Conservation (phyloP, 495 filamentous ascomycete species). For the Xylaria acuta region DNA sequence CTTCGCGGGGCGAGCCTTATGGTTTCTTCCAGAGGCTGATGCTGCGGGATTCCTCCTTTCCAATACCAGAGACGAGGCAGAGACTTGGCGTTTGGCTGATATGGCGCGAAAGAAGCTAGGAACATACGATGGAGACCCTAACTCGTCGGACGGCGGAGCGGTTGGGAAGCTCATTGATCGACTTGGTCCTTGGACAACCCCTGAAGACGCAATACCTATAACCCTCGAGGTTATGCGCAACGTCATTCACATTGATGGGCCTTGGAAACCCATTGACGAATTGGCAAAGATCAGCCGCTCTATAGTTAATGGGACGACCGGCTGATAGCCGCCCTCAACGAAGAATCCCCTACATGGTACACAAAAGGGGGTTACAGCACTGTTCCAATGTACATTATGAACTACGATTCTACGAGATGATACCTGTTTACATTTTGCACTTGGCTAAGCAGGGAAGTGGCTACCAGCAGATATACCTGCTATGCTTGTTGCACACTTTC, state of each 20-base stretch:
- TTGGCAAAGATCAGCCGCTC: constrained; percentile 31
- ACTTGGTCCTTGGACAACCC: constrained; percentile 40
- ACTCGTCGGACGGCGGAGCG: constrained; percentile 35
- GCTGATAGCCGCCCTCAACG: not conserved
- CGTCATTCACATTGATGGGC: constrained; percentile 30
- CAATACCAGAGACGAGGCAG: constrained; percentile 34
- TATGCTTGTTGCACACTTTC: not conserved
- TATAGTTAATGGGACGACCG: constrained; percentile 29
- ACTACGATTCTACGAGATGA: constrained; percentile 38
- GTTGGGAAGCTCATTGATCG: constrained; percentile 41
- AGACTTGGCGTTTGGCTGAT: constrained; percentile 34
- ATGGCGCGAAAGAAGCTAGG: constrained; percentile 34
- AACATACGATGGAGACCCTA: constrained; percentile 31
- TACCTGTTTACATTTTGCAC: constrained; percentile 29
- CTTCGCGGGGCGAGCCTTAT: constrained; percentile 34
- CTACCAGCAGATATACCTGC: not conserved
- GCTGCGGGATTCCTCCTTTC: constrained; percentile 24
- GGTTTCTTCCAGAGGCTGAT: constrained; percentile 36
- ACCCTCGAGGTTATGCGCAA: constrained; percentile 37
- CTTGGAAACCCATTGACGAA: constrained; percentile 36
- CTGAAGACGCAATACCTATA: constrained; percentile 38
- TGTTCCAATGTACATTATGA: constrained; percentile 38
- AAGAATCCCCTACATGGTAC: not conserved
- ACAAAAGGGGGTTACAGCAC: constrained; percentile 1
- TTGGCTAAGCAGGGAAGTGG: not conserved